Conservation (phyloP, 805 yeast genomes). For the Cyberlindnera nakhonratchasimensis region DNA sequence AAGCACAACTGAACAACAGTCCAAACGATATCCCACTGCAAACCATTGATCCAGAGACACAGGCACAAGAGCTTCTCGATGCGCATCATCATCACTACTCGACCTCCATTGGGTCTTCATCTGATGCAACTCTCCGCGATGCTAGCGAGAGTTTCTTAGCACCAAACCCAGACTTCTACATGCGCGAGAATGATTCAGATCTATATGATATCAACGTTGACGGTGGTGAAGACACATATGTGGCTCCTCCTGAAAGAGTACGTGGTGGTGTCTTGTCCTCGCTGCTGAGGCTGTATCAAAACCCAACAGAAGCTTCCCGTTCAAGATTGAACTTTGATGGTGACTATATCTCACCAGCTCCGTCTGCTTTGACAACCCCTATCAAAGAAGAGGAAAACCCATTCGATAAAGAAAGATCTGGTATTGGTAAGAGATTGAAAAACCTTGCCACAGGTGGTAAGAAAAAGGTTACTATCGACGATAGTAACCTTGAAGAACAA, state of each 20-base stretch:
- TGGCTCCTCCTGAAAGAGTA: slow-evolving; percentile 61
- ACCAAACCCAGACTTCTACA: slow-evolving; percentile 43
- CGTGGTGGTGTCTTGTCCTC: slow-evolving; percentile 86
- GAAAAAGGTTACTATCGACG: slow-evolving; percentile 25
- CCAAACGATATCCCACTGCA: slow-evolving; percentile 41
- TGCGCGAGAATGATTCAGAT: slow-evolving; percentile 27
- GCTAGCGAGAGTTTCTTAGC: slow-evolving; percentile 29
- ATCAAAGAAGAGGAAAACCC: slow-evolving; percentile 13
- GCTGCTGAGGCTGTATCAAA: slow-evolving; percentile 65
- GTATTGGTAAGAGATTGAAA: slow-evolving; percentile 18
- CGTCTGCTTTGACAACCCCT: slow-evolving; percentile 22
- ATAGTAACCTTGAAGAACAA: slow-evolving; percentile 16
- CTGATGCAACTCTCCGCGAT: slow-evolving; percentile 18
- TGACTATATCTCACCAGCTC: slow-evolving; percentile 15
- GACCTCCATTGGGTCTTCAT: slow-evolving; percentile 1
- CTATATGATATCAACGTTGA: slow-evolving; percentile 30
- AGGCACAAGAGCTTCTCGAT: slow-evolving; percentile 52
- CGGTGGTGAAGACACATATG: slow-evolving; percentile 37
- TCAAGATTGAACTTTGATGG: slow-evolving; percentile 20
- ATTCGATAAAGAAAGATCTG: slow-evolving; percentile 6
- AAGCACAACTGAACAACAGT: slow-evolving; percentile 27
- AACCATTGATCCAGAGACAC: slow-evolving; percentile 42
- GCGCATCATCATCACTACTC: slow-evolving; percentile 37
- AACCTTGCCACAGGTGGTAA: slow-evolving; percentile 20
- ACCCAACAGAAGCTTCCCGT: slow-evolving; percentile 30